Percentiles rank a stretch among this genome's conserved stretches.
These are phyloP conservation scores for Papiliotrema fonsecae DNA, from an alignment of 1,284 basidiomycete genomes.

Conservation along the genomic window DNA sequence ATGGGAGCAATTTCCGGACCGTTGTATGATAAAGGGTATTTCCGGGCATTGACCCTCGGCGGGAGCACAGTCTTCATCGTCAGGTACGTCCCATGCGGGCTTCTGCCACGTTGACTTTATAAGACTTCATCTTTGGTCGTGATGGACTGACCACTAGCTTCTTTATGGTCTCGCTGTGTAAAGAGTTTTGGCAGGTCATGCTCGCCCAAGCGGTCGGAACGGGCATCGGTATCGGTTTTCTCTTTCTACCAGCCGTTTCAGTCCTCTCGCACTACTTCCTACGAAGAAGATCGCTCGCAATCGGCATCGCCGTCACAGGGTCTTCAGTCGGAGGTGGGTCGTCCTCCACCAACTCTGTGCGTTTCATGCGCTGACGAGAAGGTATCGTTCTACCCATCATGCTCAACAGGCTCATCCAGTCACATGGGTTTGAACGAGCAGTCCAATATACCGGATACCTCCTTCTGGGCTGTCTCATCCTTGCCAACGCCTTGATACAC, in stretches of 20 bases:
- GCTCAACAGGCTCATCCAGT: conserved; percentile 25
- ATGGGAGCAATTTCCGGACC: conserved; percentile 52
- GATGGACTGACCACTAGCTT: conserved; percentile 30
- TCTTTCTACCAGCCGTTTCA: conserved; percentile 53
- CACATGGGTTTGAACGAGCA: conserved; percentile 22
- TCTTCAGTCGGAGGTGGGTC: conserved; percentile 45
- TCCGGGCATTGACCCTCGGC: conserved; percentile 49
- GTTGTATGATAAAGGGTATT: conserved; percentile 58
- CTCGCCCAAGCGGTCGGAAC: conserved; percentile 23
- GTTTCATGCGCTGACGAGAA: background rate
- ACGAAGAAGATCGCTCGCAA: conserved; percentile 24
- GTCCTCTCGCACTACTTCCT: conserved; percentile 55
- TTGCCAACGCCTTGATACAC: conserved; percentile 14
- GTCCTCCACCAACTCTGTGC: background rate
- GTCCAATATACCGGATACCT: conserved; percentile 27
- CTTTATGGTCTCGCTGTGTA: conserved; percentile 57
- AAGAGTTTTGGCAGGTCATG: conserved; percentile 55
- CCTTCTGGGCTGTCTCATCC: conserved; percentile 16
- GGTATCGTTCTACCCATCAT: conserved; percentile 31
- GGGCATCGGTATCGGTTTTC: conserved; percentile 43
- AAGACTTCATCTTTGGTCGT: background rate
- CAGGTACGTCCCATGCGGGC: conserved; percentile 37
- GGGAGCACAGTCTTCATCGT: conserved; percentile 53
- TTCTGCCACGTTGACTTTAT: too few relatives aligned
- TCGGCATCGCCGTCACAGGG: conserved; percentile 30